Evolutionary conservation across 352 stramenopile species (phyloP).

Genomic region (Globisporangium takayamanum): DNA sequence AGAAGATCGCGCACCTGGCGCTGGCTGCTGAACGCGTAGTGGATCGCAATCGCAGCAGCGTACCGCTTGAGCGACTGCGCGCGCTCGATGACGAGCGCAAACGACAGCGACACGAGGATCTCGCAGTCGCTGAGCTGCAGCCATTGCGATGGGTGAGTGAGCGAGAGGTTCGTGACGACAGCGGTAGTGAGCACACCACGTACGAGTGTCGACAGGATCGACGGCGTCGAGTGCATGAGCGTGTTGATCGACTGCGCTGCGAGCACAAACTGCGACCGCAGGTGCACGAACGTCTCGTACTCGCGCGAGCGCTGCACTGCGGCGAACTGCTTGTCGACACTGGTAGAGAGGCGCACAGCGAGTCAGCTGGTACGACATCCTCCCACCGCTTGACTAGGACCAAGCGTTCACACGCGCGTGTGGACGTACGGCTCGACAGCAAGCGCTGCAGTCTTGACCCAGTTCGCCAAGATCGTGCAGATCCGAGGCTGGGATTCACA

Average conservation of each 20-base stretch:
- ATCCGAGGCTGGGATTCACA: conserved; percentile 10
- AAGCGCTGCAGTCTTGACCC: conserved; percentile 34
- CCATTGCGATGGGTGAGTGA: background rate
- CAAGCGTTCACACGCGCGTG: background rate
- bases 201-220: conserved; percentile 38
- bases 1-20: conserved; percentile 12
- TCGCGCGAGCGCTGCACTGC: conserved; percentile 33
- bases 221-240: conserved; percentile 38
- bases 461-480: conserved; percentile 27
- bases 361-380: background rate
- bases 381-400: background rate
- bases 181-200: background rate
- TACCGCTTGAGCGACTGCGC: conserved; percentile 58
- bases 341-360: conserved; percentile 1
- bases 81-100: conserved; percentile 46
- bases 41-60: conserved; percentile 39
- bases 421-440: conserved; percentile 27
- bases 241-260: conserved; percentile 41
- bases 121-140: conserved; percentile 29
- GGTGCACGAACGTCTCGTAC: conserved; percentile 47
- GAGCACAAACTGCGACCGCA: conserved; percentile 43
- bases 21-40: conserved; percentile 34
- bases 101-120: conserved; percentile 46
- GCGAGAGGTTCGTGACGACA: background rate
- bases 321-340: conserved; percentile 28